Evolutionary conservation across 2,329 filamentous ascomycete genomes (phyloP).

Genomic region (Helotiales sp.): DNA sequence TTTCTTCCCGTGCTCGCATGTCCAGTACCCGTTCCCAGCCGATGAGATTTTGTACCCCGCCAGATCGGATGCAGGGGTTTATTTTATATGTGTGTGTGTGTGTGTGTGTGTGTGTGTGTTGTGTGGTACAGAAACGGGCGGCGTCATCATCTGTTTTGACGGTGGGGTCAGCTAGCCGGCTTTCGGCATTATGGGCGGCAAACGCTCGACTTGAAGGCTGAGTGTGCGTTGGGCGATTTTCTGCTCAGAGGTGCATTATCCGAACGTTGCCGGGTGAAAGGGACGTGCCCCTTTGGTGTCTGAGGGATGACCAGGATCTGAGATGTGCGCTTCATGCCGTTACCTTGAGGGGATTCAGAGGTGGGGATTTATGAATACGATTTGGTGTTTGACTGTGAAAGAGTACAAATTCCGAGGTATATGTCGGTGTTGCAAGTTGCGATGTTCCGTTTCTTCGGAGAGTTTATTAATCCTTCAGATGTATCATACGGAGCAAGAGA

Average conservation of each 20-base stretch:
- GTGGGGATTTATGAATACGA: no score
- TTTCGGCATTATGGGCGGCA: conserved; percentile 6
- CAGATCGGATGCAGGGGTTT: not conserved
- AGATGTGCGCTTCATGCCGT: conserved; percentile 4
- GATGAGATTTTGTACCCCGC: not conserved
- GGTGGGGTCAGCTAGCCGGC: not conserved
- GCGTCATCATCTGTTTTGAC: not conserved
- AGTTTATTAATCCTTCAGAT: not conserved
- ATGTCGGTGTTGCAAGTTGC: not conserved
- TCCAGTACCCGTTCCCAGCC: not conserved
- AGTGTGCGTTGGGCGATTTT: not conserved
- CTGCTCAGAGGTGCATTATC: not conserved
- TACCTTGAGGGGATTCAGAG: not conserved
- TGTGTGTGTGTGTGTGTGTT: no score
- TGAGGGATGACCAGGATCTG: no score
- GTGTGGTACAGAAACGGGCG: not conserved
- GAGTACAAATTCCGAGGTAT: not conserved
- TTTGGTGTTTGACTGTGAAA: not conserved
- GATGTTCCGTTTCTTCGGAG: not conserved
- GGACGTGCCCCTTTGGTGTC: conserved; percentile 6
- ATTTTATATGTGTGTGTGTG: no score
- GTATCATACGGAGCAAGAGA: not conserved
- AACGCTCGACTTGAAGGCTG: not conserved
- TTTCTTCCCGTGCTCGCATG: not conserved
- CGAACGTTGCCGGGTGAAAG: conserved; percentile 7